Conservation (phyloP, 2,329 filamentous ascomycete genomes). For the Pochonia chlamydosporia region DNA sequence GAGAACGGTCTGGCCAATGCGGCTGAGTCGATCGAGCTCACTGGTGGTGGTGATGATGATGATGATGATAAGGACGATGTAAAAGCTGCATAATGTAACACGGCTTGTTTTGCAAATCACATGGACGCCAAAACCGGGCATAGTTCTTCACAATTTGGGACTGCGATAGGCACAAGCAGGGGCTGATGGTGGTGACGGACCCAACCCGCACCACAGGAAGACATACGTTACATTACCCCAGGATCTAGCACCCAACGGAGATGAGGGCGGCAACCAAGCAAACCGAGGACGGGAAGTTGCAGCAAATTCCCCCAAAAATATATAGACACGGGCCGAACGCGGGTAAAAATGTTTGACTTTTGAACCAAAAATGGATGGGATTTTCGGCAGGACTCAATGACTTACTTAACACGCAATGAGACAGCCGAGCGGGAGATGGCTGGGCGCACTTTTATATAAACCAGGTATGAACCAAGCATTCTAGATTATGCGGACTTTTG, state of each 20-base stretch:
- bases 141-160: background rate
- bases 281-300: slow-evolving; percentile 1
- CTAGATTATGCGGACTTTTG: background rate
- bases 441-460: no score
- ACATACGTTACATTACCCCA: slow-evolving; percentile 2
- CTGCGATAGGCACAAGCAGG: background rate
- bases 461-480: background rate
- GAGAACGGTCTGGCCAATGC: slow-evolving; percentile 35
- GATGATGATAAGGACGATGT: slow-evolving; percentile 18
- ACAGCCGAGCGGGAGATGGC: no score
- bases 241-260: background rate
- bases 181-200: background rate
- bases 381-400: background rate
- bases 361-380: background rate
- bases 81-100: slow-evolving; percentile 3
- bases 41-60: slow-evolving; percentile 23
- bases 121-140: background rate
- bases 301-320: background rate
- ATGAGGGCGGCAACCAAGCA: background rate
- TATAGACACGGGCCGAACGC: background rate
- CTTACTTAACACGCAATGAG: background rate
- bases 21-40: slow-evolving; percentile 32
- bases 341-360: background rate
- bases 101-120: background rate
- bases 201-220: slow-evolving; percentile 2